These are phyloP conservation scores for Vitis amurensis DNA, from an alignment of 164 flowering plant genomes.

Conservation along the genomic window DNA sequence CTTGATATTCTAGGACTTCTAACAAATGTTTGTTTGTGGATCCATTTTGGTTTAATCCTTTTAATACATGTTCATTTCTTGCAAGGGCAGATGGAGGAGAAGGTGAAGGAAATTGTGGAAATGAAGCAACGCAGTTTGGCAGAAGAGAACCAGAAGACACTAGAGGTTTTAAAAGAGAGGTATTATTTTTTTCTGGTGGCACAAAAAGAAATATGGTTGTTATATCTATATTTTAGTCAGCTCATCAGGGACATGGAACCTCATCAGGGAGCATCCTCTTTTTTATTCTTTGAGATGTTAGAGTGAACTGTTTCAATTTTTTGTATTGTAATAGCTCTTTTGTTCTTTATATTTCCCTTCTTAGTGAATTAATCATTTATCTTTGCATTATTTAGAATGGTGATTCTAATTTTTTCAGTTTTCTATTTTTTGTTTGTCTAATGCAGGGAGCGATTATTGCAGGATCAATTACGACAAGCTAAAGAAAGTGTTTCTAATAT, in stretches of 20 bases:
- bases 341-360: too few species aligned
- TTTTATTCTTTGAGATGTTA: too few species aligned
- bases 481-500: constrained; percentile 90
- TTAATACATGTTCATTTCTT: constrained; percentile 9
- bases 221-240: too few species aligned
- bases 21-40: background rate
- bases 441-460: constrained; percentile 76
- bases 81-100: constrained; percentile 85
- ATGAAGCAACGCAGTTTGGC: constrained; percentile 96
- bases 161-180: constrained; percentile 94
- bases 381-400: too few species aligned
- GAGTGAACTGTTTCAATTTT: too few species aligned
- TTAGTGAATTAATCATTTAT: too few species aligned
- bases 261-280: too few species aligned
- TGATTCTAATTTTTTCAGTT: constrained; percentile 1
- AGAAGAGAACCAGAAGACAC: constrained; percentile 94
- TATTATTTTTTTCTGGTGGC: constrained; percentile 14
- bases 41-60: background rate
- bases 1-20: background rate
- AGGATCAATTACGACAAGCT: constrained; percentile 91
- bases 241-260: too few species aligned
- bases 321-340: too few species aligned
- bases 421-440: background rate
- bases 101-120: constrained; percentile 96
- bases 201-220: too few species aligned